phyloP scores from a whole-genome alignment of 768 basidiomycete genomes.

The Amanita phalloides region DNA sequence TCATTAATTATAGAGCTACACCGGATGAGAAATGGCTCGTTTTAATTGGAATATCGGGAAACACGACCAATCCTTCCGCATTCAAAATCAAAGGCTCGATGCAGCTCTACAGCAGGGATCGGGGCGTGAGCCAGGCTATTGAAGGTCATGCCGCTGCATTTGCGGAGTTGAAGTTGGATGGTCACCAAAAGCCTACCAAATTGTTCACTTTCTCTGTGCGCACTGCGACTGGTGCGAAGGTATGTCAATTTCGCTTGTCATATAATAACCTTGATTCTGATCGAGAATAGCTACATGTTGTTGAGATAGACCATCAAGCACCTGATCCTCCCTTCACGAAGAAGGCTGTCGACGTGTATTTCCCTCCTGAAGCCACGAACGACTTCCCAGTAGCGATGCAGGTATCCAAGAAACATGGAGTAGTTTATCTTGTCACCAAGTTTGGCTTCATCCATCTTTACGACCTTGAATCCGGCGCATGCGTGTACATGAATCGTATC shows the following conservation, averaged over 20 bases:
- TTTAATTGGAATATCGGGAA: constrained; percentile 88
- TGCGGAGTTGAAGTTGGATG: constrained; percentile 85
- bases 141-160: constrained; percentile 98
- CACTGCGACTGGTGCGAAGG: constrained; percentile 97
- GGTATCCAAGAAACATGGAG: constrained; percentile 93
- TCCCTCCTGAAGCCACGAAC: constrained; percentile 95
- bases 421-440: constrained; percentile 96
- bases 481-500: constrained; percentile 99
- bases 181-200: constrained; percentile 76
- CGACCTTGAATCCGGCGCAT: constrained; percentile 93
- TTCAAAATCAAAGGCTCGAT: constrained; percentile 99
- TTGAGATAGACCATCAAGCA: constrained; percentile 94
- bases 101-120: constrained; percentile 91
- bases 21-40: constrained; percentile 97
- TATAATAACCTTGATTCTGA: constrained; percentile 4
- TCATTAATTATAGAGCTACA: constrained; percentile 95
- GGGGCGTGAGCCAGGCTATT: constrained; percentile 93
- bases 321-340: constrained; percentile 90
- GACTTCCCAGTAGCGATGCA: constrained; percentile 99
- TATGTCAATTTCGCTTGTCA: constrained; percentile 22
- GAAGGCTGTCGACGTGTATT: constrained; percentile 98
- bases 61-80: constrained; percentile 83
- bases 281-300: constrained; percentile 75
- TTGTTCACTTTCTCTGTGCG: constrained; percentile 93
- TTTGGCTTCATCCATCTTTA: constrained; percentile 99